Base-by-base conservation (phyloP, 225 moss, liverwort and hornwort species). In the Bryoerythrophyllum caledonicum region DNA sequence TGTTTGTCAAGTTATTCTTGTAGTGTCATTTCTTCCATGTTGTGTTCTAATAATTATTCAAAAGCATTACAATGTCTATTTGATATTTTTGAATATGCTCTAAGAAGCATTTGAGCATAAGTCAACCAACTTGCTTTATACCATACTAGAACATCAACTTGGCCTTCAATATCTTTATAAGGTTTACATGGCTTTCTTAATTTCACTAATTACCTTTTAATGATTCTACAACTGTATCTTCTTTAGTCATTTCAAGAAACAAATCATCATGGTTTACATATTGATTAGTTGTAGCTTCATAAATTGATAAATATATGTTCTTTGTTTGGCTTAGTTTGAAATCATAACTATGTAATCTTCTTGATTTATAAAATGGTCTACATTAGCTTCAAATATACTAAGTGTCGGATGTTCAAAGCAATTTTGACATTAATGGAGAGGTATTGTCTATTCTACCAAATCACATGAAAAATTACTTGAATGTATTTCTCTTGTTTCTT, bases 191-290 rank as follows among this genome's bases (percentile, higher is more conserved):
- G n/a, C n/a, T n/a, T n/a, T n/a, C n/a, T n/a, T n/a, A n/a, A n/a
- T n/a, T n/a, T n/a, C n/a, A n/a, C n/a, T n/a, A n/a, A n/a, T n/a
- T 25, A 13, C 16, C n/a, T 54, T 67, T 79, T 79, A 2, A 87
- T 25, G 23, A 87, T 73, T 84, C 73, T 12, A 87, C 57, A 26
- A 84, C 74, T n/a, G n/a, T n/a, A 73, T 84, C 76, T 60, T 80
- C 20, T 24, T 81, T 75, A 8, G n/a, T n/a, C n/a, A n/a, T n/a
- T 73, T 74, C 8, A 13, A 0, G 13, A 59, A 76, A 71, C 14
- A 79, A 34, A 0, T 62, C 55, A 40, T 71, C 67, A 0, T 43
- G 23, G 0, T 40, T 67, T 43, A 25, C n/a, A 0, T 59, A 0
- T 38, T 75, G 51, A 25, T 34, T 10, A 10, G 2, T 10, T 49